These are phyloP conservation scores for Malania oleifera DNA, from an alignment of 164 flowering plant genomes.

Conservation along the genomic window DNA sequence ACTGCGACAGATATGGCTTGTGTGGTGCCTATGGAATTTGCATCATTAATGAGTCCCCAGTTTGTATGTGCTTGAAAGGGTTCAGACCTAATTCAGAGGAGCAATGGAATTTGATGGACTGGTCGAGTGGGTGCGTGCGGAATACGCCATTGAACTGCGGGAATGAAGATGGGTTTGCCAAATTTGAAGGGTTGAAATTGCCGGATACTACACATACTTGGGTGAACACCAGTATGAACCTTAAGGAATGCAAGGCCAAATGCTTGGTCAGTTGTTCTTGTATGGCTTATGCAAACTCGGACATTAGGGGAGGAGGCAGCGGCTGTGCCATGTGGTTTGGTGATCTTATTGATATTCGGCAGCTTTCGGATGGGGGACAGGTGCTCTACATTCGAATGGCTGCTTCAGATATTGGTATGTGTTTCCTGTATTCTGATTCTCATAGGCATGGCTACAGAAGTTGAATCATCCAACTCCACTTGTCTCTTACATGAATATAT, in stretches of 20 bases:
- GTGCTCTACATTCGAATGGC: conserved; percentile 10
- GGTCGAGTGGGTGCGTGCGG: conserved; percentile 20
- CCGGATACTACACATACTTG: conserved; percentile 9
- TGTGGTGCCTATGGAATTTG: conserved; percentile 14
- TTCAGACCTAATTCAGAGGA: conserved; percentile 12
- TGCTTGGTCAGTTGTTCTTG: neutral
- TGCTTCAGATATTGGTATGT: conserved; percentile 12
- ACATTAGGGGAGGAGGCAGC: neutral
- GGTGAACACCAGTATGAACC: conserved; percentile 1
- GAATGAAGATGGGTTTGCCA: conserved; percentile 14
- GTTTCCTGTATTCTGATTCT: too few species aligned
- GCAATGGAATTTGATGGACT: conserved; percentile 13
- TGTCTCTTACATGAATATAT: too few species aligned
- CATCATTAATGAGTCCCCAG: neutral
- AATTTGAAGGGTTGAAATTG: conserved; percentile 7
- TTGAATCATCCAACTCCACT: too few species aligned
- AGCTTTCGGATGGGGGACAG: conserved; percentile 2
- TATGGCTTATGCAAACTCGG: neutral
- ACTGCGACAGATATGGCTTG: conserved; percentile 4
- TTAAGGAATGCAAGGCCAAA: conserved; percentile 3
- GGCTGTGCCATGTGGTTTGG: conserved; percentile 15
- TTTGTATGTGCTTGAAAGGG: conserved; percentile 18
- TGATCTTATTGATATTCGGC: conserved; percentile 12
- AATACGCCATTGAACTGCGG: conserved; percentile 8
- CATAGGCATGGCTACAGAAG: too few species aligned